phyloP scores from a whole-genome alignment of 2,329 filamentous ascomycete species.

The Colletotrichum costaricense region DNA sequence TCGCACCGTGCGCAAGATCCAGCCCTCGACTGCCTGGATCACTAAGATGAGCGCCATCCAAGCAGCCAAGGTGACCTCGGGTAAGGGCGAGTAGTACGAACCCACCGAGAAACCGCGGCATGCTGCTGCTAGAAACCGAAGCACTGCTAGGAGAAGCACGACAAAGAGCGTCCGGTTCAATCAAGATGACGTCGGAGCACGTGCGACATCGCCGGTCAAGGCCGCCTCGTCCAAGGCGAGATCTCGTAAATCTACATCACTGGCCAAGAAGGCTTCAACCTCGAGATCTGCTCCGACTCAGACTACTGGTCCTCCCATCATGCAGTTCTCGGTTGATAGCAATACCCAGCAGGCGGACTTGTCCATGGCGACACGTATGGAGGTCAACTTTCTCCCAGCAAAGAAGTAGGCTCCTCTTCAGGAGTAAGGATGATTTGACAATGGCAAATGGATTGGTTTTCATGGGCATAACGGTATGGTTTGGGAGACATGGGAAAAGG shows the following conservation, averaged over 20 bases:
- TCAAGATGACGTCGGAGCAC: background rate
- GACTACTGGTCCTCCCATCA: background rate
- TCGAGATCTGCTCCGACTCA: background rate
- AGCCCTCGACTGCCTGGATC: conserved; percentile 89
- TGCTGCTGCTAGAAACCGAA: conserved; percentile 4
- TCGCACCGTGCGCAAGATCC: conserved; percentile 91
- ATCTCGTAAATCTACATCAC: conserved; percentile 8
- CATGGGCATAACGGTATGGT: background rate
- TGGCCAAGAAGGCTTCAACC: background rate
- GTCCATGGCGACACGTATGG: background rate
- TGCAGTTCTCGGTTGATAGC: background rate
- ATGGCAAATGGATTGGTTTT: background rate
- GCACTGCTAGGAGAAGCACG: background rate
- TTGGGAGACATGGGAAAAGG: background rate
- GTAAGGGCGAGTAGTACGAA: conserved; percentile 63
- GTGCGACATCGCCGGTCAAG: background rate
- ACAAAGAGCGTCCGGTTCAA: conserved; percentile 20
- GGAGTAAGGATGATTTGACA: background rate
- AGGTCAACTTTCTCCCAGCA: conserved; percentile 11
- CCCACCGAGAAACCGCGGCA: conserved; percentile 11
- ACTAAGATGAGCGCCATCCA: conserved; percentile 98
- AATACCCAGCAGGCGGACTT: background rate
- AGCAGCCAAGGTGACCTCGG: conserved; percentile 84
- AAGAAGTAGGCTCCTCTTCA: background rate
- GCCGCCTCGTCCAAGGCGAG: background rate